Base-by-base conservation (phyloP, 2,329 filamentous ascomycete species). In the Sclerotinia subarctica region DNA sequence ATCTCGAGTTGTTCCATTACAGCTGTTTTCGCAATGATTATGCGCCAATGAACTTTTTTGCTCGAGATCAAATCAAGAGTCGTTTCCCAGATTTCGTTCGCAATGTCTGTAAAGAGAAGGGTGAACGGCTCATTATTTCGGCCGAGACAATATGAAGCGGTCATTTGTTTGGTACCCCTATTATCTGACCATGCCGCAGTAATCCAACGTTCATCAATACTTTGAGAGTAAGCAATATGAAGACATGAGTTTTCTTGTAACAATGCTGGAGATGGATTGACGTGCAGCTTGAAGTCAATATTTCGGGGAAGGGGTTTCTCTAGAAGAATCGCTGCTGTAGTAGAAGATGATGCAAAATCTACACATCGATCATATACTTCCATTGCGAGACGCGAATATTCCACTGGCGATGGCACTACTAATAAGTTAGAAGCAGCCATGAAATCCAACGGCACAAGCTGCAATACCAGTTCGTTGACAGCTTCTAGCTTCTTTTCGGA, bases 161-260 rank as follows among this genome's bases (percentile, higher is more conserved):
- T 91, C 72, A 88, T 87, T 76, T 94, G 90, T 70, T 90, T 87
- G 69, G 86, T 87, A 2, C 92, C 92, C 35, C 86, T 85, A 72
- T 88, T 92, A 75, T 96, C 91, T 1, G 89, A 92, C 92, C 92
- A 96, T 0, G 90, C 90, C 7, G 88, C 90, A 17, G 89, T 90
- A 49, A 95, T 80, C 93, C 93, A 96, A 11, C 88, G 82, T 26
- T 90, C 87, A 76, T 94, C 91, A 15, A 89, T 82, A 74, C 91
- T 94, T 67, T 88, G 84, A 2, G 90, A 86, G 74, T 96, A 96
- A 1, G 90, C 91, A 56, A 96, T 81, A 76, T 96, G 92, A 42
- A 96, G 86, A 74, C 90, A 90, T 0, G 88, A 91, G 72, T 93
- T 92, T 76, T 95, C 92, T 67, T 90, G 86, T 65, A 95, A 81